Evolutionary conservation across 345 rosid species (phyloP).

Genomic region (Eucalyptus lansdowneana): DNA sequence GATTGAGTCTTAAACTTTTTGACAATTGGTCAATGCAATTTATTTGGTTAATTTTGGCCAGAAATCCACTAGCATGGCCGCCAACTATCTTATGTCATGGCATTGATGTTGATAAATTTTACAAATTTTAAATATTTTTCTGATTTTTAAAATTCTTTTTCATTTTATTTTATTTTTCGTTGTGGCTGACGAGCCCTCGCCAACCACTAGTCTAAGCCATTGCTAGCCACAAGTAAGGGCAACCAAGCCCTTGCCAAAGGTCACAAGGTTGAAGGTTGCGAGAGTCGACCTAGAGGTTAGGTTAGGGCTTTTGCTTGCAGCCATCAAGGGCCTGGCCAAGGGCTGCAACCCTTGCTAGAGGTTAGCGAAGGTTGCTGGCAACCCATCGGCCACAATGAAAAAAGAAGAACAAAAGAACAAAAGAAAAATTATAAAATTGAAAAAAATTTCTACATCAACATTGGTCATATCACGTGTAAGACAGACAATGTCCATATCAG

Average conservation of each 20-base stretch:
- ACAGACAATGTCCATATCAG: rapidly evolving
- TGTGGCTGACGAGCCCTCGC: rapidly evolving
- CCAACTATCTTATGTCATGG: rapidly evolving
- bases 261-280: no score
- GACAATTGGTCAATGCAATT: rapidly evolving
- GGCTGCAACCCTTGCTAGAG: background rate
- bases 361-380: rapidly evolving
- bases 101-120: background rate
- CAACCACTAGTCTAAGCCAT: rapidly evolving
- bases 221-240: background rate
- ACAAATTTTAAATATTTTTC: no score
- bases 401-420: no score
- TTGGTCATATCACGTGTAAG: no score
- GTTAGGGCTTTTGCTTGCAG: rapidly evolving
- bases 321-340: background rate
- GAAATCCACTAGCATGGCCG: rapidly evolving
- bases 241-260: background rate
- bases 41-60: rapidly evolving
- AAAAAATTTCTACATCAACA: rapidly evolving
- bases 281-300: no score
- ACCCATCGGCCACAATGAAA: background rate
- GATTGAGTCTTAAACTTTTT: background rate
- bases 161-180: no score
- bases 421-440: no score
- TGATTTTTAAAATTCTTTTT: no score